Base-by-base conservation (phyloP, 2,329 filamentous ascomycete genomes). In the Xylaria sp. region DNA sequence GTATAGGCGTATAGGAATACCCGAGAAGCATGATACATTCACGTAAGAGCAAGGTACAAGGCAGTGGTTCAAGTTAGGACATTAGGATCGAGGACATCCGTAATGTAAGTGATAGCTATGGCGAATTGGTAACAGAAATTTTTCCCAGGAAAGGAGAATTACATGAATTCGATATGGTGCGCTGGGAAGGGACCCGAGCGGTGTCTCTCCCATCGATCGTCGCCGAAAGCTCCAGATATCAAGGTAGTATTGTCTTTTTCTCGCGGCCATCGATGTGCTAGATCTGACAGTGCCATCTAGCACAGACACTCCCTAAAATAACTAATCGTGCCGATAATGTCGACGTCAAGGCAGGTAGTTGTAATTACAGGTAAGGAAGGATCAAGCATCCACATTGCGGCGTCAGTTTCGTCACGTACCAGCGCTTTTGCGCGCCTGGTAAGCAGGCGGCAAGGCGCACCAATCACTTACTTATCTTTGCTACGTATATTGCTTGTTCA, bases 381-480 rank as follows among this genome's bases (percentile, higher is more conserved):
- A 43, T 63, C 49, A 39, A 43, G 64, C 46, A 31, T 66, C 33
- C 39, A 60, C 62, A 58, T 59, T 66, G 58, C 63, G 56, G 54
- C 68, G 66, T 56, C 62, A 60, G 60, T 59, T 58, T 36, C 43
- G 12, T 57, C 52, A 48, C 48, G 56, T 54, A 55, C 52, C 63
- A 67, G 71, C 71, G 69, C 69, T 70, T 64, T 70, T 64, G 65
- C 59, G 62, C 59, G 60, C 62, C 48, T 36, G 48, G 43, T 39
- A 52, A 66, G 59, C 18, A 56, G 66, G 66, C 69, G 71, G 60
- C 63, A 68, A 72, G 58, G 48, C 10, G 13, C 55, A 56, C 62
- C 68, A 68, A 68, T 68, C 70, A 64, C 36, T 20, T 46, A 6
- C 18, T n/a, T 46, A 43, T 13, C 23, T 54, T 33, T 52, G 23